Base-by-base conservation (phyloP, 2,329 filamentous ascomycete species). In the Clarireedia hainanense region DNA sequence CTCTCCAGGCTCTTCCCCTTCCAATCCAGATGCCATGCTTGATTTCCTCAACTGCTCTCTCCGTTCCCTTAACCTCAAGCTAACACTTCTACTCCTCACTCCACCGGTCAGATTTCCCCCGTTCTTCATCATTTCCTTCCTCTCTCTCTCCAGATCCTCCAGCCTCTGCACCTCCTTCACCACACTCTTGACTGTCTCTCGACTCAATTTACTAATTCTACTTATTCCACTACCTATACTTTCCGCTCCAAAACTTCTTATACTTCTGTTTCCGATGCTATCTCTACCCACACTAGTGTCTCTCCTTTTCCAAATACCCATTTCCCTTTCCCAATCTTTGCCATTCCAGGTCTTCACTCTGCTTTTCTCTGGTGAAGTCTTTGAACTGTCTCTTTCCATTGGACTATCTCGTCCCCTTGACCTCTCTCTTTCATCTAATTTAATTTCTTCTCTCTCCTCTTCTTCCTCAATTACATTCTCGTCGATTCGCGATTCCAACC, bases 341-440 rank as follows among this genome's bases (percentile, higher is more conserved):
- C 65, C 66, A 53, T 58, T 60, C 66, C 65, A 68, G n/a, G 63
- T 68, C 26, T 55, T 60, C 30, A 58, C 63, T 23, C 64, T 67
- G 4, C 58, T 50, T 4, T 34, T 9, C 9, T 34, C 30, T 4
- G 10, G 26, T 7, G 7, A 34, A 4, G 10, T 34, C 30, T 34
- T 34, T 10, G 30, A 34, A 34, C 9, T 34, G 10, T 34, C 30
- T 34, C 30, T 34, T 14, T 12, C 30, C 12, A 9, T 34, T 12
- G 30, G 12, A 12, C 30, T 34, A 34, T 34, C 30, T 34, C 30
- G 30, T 12, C 10, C 30, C 30, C 5, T 34, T 34, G 30, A 34
- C 10, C 30, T 34, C 30, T 12, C 3, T 34, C 30, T 34, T 12
- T 34, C 10, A 34, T 42, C n/a, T 3, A 27, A 14, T 43, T 17